Evolutionary conservation across 1,139 yeast species (phyloP).

Genomic region (Citeromyces hawaiiensis): DNA sequence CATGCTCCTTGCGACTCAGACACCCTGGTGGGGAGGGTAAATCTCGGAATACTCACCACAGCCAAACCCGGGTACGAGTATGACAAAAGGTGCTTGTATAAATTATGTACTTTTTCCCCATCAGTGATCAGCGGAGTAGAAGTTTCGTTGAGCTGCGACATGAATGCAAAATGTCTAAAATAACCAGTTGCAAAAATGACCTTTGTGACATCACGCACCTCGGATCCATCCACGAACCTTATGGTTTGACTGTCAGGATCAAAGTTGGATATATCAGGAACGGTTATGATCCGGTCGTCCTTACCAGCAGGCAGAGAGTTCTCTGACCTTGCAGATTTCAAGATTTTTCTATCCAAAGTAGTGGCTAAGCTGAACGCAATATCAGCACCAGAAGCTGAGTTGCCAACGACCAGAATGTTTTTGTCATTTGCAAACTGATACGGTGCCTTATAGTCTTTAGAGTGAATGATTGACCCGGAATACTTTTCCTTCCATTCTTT

Average conservation of each 20-base stretch:
- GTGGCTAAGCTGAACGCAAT: conserved; percentile 36
- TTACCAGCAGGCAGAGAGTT: conserved; percentile 28
- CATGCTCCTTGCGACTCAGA: conserved; percentile 48
- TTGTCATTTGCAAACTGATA: conserved; percentile 26
- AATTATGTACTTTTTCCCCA: conserved; percentile 31
- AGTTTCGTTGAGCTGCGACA: conserved; percentile 16
- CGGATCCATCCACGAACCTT: conserved; percentile 23
- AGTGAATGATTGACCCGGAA: conserved; percentile 40
- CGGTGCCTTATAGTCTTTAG: conserved; percentile 43
- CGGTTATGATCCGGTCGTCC: conserved; percentile 23
- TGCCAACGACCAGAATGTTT: conserved; percentile 43
- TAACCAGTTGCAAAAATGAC: conserved; percentile 60
- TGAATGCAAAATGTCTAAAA: conserved; percentile 31
- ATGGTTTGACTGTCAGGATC: conserved; percentile 19
- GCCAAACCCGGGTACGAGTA: conserved; percentile 43
- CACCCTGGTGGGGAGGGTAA: conserved; percentile 43
- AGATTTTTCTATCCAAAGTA: conserved; percentile 22
- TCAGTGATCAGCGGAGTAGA: conserved; percentile 24
- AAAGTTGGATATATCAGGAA: conserved; percentile 24
- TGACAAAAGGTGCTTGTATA: conserved; percentile 40
- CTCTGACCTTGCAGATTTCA: conserved; percentile 30
- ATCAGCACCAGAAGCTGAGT: conserved; percentile 51
- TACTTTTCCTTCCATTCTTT: conserved; percentile 28
- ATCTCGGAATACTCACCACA: conserved; percentile 34
- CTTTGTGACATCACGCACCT: conserved; percentile 25